Evolutionary conservation across 2,329 filamentous ascomycete genomes (phyloP).

Genomic region (Hortaea werneckii): DNA sequence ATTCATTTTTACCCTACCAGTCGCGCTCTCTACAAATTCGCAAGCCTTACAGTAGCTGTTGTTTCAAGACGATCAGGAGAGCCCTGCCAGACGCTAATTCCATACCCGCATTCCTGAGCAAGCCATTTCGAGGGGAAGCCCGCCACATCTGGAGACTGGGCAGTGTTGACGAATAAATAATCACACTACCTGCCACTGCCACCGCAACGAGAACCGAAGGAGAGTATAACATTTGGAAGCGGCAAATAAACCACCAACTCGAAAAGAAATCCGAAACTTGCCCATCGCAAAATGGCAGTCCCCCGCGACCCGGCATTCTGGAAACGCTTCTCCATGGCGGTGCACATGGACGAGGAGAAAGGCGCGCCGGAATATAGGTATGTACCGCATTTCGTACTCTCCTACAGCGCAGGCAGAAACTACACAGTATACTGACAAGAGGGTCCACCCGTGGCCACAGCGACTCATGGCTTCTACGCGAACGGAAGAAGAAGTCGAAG

Average conservation of each 20-base stretch:
- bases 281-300: conserved; percentile 33
- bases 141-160: not conserved
- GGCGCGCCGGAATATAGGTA: not conserved
- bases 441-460: conserved; percentile 22
- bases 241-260: not conserved
- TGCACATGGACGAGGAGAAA: conserved; percentile 44
- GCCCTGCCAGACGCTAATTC: not conserved
- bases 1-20: conserved; percentile 4
- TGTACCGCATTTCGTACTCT: too few relatives aligned
- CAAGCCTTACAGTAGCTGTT: too few relatives aligned
- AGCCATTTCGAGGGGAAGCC: conserved; percentile 1
- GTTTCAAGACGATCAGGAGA: too few relatives aligned
- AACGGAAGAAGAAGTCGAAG: conserved; percentile 38
- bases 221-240: too few relatives aligned
- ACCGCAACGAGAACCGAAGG: too few relatives aligned
- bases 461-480: conserved; percentile 43
- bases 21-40: too few relatives aligned
- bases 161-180: not conserved
- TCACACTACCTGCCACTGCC: not conserved
- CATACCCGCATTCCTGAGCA: conserved; percentile 6
- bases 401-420: too few relatives aligned
- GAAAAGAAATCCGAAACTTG: not conserved
- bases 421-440: not conserved
- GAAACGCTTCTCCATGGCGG: conserved; percentile 49
- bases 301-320: conserved; percentile 50